Evolutionary conservation across 2,329 filamentous ascomycete species (phyloP), one percentile per base, ranked within the genome.

Genomic region (Fusarium kyushuense): DNA sequence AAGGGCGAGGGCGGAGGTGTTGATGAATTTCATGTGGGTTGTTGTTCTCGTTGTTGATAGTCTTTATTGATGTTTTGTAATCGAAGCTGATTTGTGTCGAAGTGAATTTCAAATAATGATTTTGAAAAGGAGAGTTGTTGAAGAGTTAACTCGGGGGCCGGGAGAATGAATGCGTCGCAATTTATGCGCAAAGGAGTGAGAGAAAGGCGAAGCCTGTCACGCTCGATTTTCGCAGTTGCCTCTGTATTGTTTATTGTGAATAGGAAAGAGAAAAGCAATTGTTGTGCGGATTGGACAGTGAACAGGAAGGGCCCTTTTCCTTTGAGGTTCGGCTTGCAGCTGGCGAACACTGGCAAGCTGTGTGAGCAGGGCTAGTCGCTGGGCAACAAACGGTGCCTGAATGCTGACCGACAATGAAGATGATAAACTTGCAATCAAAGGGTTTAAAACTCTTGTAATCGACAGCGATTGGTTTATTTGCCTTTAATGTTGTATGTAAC

Each of bases 311-410:
- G 46, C 16, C 21, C 9, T 42, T 62, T 54, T 54, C 21, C 47
- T 54, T 57, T 59, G 36, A 41, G 36, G 51, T 48, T 29, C 61
- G 45, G 29, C 62, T 51, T 54, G 47, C 70, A 63, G 67, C 67
- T 73, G 71, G 67, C 70, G 58, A 69, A 61, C 68, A 69, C 67
- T 70, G 67, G 23, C 36, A 56, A 58, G 49, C 55, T 61, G 47
- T 54, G 35, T 59, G 58, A 35, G 35, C 42, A 38, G 13, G 41
- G 27, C 21, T 32, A 29, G 23, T 60, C 38, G 29, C n/a, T 13
- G 49, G 23, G 41, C n/a, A 29, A 43, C 38, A 48, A 61, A 33
- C 41, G 14, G 46, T 38, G 47, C 51, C 42, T 25, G 58, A 62
- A 58, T 56, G 59, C 57, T 69, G 59, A 68, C 48, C 52, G 58